A percentile compares a stretch with the other conserved stretches of the same genome.
Evolutionary conservation across 805 yeast species (phyloP).

Genomic region (Wickerhamiella spandovensis): DNA sequence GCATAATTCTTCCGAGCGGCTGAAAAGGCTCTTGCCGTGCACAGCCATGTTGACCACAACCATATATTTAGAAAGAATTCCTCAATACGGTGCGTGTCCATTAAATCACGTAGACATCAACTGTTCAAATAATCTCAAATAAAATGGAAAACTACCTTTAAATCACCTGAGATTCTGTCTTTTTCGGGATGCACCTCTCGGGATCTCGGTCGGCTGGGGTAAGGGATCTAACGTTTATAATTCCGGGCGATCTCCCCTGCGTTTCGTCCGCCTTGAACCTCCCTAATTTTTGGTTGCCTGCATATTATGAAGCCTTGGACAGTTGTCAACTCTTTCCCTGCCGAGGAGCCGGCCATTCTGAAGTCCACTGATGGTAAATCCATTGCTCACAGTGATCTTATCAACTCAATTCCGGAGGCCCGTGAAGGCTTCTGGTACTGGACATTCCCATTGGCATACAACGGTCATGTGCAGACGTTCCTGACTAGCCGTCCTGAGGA

Average conservation of each 20-base stretch:
- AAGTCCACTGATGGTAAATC: slow-evolving; percentile 3
- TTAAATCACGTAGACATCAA: too few species aligned
- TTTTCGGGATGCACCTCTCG: neutral
- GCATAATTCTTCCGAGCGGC: neutral
- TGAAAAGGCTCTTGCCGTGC: too few species aligned
- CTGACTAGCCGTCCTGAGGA: slow-evolving; percentile 47
- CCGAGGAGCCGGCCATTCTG: slow-evolving; percentile 10
- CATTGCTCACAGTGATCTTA: slow-evolving; percentile 15
- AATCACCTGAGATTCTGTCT: too few species aligned
- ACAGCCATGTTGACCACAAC: too few species aligned
- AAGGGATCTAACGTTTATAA: neutral
- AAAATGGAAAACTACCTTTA: too few species aligned
- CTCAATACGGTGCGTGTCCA: too few species aligned
- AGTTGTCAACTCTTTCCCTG: slow-evolving; percentile 7
- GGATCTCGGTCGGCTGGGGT: neutral
- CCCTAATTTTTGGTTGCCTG: too few species aligned
- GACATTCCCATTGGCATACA: slow-evolving; percentile 49
- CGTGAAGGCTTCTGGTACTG: slow-evolving; percentile 36
- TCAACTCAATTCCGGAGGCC: slow-evolving; percentile 33
- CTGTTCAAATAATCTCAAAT: too few species aligned
- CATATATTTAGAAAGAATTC: too few species aligned
- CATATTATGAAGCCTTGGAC: slow-evolving; percentile 11
- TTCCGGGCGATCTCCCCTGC: neutral
- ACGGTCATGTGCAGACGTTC: slow-evolving; percentile 69
- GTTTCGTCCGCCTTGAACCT: too few species aligned